phyloP scores from a whole-genome alignment of 352 stramenopile genomes.

The Pythium biforme region DNA sequence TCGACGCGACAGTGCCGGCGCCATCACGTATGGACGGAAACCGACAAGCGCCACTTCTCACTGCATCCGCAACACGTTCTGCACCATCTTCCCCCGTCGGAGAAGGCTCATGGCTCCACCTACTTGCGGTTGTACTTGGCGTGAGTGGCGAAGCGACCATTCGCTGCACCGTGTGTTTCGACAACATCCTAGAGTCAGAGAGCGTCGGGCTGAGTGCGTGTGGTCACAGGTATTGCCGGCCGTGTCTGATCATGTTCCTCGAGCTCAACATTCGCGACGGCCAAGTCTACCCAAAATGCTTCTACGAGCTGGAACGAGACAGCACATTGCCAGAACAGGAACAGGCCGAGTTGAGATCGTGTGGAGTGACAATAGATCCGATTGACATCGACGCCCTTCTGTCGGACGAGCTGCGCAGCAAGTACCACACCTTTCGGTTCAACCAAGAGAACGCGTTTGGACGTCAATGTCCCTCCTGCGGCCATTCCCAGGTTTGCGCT shows the following conservation, averaged over 20 bases:
- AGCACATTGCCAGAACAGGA: not conserved
- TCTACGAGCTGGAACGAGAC: conserved; percentile 29
- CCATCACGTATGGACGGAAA: not conserved
- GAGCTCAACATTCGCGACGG: conserved; percentile 63
- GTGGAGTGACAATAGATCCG: conserved; percentile 35
- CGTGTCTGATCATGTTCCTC: conserved; percentile 52
- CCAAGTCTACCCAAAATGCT: conserved; percentile 73
- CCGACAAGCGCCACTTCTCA: conserved; percentile 1
- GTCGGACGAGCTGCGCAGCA: conserved; percentile 45
- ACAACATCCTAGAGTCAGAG: conserved; percentile 38
- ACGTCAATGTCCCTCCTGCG: conserved; percentile 59
- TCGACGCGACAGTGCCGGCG: too few relatives aligned
- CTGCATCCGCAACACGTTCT: too few relatives aligned
- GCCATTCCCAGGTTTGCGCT: conserved; percentile 52
- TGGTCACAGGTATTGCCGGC: conserved; percentile 51
- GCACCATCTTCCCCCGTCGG: too few relatives aligned
- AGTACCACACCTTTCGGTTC: conserved; percentile 86
- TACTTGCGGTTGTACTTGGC: not conserved
- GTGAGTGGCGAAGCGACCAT: conserved; percentile 37
- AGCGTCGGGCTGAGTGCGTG: conserved; percentile 43
- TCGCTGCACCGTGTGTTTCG: conserved; percentile 70
- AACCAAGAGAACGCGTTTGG: conserved; percentile 68
- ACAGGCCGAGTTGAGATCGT: conserved; percentile 12
- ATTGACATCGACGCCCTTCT: conserved; percentile 49
- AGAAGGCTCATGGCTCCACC: conserved; percentile 11